phyloP scores from a whole-genome alignment of 2,329 filamentous ascomycete genomes.

The Trichoderma aggressivum region DNA sequence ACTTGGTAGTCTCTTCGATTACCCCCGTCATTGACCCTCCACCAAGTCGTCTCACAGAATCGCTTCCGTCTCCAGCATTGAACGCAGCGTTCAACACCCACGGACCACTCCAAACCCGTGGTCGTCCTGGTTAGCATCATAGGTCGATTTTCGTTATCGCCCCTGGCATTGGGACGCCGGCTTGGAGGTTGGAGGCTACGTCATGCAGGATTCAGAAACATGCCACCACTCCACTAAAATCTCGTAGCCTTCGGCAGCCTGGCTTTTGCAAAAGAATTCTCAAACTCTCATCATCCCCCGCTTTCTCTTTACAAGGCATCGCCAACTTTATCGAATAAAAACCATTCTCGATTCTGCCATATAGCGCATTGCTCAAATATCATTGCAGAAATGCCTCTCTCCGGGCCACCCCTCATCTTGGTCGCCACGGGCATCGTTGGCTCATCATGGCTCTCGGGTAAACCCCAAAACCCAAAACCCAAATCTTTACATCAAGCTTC shows the following conservation, averaged over 20 bases:
- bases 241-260: not conserved
- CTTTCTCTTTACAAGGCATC: no score
- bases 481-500: not conserved
- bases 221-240: not conserved
- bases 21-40: not conserved
- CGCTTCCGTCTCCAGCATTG: not conserved
- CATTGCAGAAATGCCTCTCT: slow-evolving; percentile 21
- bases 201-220: not conserved
- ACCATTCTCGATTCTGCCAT: not conserved
- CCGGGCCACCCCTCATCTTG: slow-evolving; percentile 33
- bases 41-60: not conserved
- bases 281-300: not conserved
- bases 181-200: not conserved
- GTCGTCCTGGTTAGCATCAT: not conserved
- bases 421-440: slow-evolving; percentile 38
- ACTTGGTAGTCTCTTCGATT: not conserved
- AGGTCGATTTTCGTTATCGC: not conserved
- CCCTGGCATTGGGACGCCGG: not conserved
- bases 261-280: not conserved
- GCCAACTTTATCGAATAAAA: not conserved
- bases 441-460: slow-evolving; percentile 39
- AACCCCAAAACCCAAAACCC: not conserved
- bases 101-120: not conserved
- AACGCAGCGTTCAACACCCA: not conserved
- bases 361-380: not conserved